Conservation (phyloP, 78 protist genomes). For the Creolimax fragrantissima region DNA sequence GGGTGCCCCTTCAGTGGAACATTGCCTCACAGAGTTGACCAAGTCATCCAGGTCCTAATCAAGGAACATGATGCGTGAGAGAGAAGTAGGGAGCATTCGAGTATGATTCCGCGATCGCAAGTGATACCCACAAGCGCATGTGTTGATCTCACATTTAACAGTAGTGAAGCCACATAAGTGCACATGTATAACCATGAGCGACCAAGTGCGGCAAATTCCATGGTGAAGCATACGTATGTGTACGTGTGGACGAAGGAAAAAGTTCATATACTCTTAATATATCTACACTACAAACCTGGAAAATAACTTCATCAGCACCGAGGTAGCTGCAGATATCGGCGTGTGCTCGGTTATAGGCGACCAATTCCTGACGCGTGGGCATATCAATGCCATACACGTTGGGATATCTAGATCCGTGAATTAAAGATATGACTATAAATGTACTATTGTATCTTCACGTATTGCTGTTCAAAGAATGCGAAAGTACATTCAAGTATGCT, state of each 20-base stretch:
- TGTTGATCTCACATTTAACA: not conserved
- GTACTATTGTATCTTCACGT: not conserved
- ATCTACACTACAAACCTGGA: too few relatives aligned
- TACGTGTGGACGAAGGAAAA: too few relatives aligned
- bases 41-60: not conserved
- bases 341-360: constrained; percentile 11
- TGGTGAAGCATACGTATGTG: not conserved
- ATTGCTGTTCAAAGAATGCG: not conserved
- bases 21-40: not conserved
- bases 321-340: not conserved
- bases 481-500: not conserved
- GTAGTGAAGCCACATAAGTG: not conserved
- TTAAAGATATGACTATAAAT: not conserved
- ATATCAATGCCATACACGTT: constrained; percentile 50
- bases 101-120: not conserved
- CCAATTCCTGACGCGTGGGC: constrained; percentile 34
- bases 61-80: not conserved
- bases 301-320: constrained; percentile 29
- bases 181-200: not conserved
- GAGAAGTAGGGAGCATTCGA: not conserved
- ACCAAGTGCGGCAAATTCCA: not conserved
- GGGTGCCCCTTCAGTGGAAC: not conserved
- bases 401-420: not conserved
- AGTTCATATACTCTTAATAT: too few relatives aligned
- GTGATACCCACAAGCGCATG: not conserved